phyloP scores from a whole-genome alignment of 805 yeast species.

The Pichia kluyveri region DNA sequence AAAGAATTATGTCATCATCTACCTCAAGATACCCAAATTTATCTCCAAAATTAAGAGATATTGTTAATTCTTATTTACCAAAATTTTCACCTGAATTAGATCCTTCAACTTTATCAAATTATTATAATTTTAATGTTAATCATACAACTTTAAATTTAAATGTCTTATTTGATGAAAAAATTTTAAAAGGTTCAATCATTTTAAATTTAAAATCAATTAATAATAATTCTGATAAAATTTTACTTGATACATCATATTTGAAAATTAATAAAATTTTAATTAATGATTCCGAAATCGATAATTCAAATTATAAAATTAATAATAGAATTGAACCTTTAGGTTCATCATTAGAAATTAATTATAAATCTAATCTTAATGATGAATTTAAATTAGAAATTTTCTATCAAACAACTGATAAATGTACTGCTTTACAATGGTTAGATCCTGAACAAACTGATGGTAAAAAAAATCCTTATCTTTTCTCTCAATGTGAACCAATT shows the following conservation, averaged over 20 bases:
- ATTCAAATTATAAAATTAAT: constrained; percentile 24
- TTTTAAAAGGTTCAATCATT: constrained; percentile 46
- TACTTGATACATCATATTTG: constrained; percentile 64
- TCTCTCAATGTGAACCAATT: constrained; percentile 87
- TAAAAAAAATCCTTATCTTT: constrained; percentile 57
- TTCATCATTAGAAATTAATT: constrained; percentile 36
- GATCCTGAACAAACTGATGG: constrained; percentile 70
- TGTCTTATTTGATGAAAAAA: constrained; percentile 45
- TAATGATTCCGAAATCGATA: constrained; percentile 26
- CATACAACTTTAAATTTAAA: constrained; percentile 45
- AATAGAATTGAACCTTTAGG: constrained; percentile 50
- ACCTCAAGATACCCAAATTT: constrained; percentile 18
- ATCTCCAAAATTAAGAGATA: constrained; percentile 16
- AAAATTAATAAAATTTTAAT: constrained; percentile 36
- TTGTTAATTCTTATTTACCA: constrained; percentile 28
- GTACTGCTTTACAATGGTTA: constrained; percentile 85
- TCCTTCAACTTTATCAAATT: constrained; percentile 75
- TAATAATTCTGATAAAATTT: constrained; percentile 28
- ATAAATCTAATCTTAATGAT: constrained; percentile 11
- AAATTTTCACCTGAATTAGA: constrained; percentile 47
- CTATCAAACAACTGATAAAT: constrained; percentile 63
- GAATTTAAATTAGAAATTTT: constrained; percentile 29
- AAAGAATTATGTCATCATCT: no score
- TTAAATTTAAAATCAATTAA: constrained; percentile 32
- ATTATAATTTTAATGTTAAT: constrained; percentile 39